Evolutionary conservation across 2,329 filamentous ascomycete species (phyloP), one percentile per base, ranked within the genome.

Genomic region (Fusarium ambrosium): DNA sequence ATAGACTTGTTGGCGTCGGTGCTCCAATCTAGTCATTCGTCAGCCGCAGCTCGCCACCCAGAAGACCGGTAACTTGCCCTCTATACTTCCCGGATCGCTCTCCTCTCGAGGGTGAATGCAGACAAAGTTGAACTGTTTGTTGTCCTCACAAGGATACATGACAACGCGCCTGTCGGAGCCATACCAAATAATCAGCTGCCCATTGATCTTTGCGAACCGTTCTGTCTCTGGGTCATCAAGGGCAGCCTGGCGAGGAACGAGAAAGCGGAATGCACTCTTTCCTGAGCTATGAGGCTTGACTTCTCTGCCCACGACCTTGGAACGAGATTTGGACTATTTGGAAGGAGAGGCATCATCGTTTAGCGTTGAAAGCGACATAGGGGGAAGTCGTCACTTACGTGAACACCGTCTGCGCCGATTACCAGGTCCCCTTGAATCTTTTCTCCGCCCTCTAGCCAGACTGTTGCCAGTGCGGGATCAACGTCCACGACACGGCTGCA

Each of bases 241-340:
- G 71, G 87, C 80, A 18, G 79, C 81, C 10, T 84, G 78, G 14
- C 70, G 71, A 0, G 86, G 82, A 1, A 90, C 84, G 22, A 89
- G 76, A 79, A 90, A 90, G 6, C 89, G 83, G 77, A 89, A 91
- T 5, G 88, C 88, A 59, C 86, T 88, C 76, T 89, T 89, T 16
- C 88, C 89, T 10, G 84, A 86, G 16, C 83, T 81, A 55, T 84
- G 84, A 1, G 85, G 81, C 45, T 78, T 78, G 29, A 73, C 58
- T 6, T 73, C 69, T 32, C 73, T 68, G 20, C 78, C 78, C 6
- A 68, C 71, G 3, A 81, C 59, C 13, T 68, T 72, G 77, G 77
- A 63, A 78, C 83, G 20, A 72, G 77, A 65, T 62, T 66, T 78
- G 72, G 60, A 79, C 74, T 75, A 27, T 55, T 55, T 20, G 10